phyloP scores from a whole-genome alignment of 2,329 filamentous ascomycete species.

The Trichophyton rubrum region DNA sequence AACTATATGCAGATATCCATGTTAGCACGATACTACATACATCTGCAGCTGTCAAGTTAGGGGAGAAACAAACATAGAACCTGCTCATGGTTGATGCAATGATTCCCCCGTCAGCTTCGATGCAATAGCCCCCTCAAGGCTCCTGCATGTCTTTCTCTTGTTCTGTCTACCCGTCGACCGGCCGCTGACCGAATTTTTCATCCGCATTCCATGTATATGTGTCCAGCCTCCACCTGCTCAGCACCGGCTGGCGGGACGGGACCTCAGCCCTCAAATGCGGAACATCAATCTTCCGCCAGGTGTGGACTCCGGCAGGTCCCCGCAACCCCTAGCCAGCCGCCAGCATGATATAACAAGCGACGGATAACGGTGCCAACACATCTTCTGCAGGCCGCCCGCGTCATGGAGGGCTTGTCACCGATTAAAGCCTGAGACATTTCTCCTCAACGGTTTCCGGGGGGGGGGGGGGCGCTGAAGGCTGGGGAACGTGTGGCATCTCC shows the following conservation, averaged over 20 bases:
- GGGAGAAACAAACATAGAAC: conserved; percentile 11
- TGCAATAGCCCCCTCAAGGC: neutral
- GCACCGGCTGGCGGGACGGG: too few relatives aligned
- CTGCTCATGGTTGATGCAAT: conserved; percentile 9
- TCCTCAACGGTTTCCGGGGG: conserved; percentile 1
- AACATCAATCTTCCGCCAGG: neutral
- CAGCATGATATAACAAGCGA: neutral
- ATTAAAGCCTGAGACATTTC: neutral
- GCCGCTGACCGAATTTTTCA: too few relatives aligned
- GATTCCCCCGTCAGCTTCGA: neutral
- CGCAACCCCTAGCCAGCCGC: neutral
- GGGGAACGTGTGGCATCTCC: neutral
- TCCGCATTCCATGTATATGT: neutral
- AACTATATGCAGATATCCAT: conserved; percentile 21
- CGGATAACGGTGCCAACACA: conserved; percentile 13
- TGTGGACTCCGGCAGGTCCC: neutral
- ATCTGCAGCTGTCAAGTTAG: neutral
- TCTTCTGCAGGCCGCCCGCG: conserved; percentile 13
- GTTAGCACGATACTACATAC: neutral
- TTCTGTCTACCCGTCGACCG: neutral
- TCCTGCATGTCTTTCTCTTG: neutral
- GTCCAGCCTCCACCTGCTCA: neutral
- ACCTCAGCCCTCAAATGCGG: neutral
- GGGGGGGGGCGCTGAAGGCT: conserved; percentile 3
- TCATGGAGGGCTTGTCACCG: neutral